phyloP scores from a whole-genome alignment of 108 stramenopile species.

The Nitzschia palea region DNA sequence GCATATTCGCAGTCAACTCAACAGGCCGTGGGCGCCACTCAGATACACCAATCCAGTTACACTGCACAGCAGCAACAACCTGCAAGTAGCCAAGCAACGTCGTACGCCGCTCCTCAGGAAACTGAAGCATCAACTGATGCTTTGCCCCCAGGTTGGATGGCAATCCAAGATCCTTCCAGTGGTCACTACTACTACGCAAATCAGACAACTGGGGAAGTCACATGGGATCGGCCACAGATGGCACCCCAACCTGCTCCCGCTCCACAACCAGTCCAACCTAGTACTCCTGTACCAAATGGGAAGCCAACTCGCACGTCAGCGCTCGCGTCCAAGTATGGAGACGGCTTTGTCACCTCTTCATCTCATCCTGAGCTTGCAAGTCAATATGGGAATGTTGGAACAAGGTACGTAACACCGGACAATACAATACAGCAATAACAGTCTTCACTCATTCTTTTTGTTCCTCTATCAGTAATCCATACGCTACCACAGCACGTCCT shows the following conservation, averaged over 20 bases:
- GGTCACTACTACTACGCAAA: slow-evolving; percentile 84
- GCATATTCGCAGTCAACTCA: slow-evolving; percentile 43
- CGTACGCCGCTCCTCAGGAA: slow-evolving; percentile 12
- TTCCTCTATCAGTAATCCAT: slow-evolving; percentile 65
- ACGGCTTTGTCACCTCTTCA: slow-evolving; percentile 87
- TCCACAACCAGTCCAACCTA: slow-evolving; percentile 23
- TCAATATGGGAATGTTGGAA: slow-evolving; percentile 90
- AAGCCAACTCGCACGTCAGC: neutral
- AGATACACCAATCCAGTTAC: too few species aligned
- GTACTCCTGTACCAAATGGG: slow-evolving; percentile 29
- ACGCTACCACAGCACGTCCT: slow-evolving; percentile 65
- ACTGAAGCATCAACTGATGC: slow-evolving; percentile 8
- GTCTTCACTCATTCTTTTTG: slow-evolving; percentile 1
- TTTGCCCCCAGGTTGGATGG: slow-evolving; percentile 80
- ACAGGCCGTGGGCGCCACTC: too few species aligned
- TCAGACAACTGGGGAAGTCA: slow-evolving; percentile 80
- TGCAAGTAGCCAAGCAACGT: neutral
- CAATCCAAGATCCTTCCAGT: slow-evolving; percentile 73
- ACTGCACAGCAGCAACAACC: neutral
- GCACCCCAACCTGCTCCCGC: slow-evolving; percentile 38
- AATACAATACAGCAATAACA: neutral
- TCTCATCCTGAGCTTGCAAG: slow-evolving; percentile 82
- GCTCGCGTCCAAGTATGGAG: slow-evolving; percentile 84
- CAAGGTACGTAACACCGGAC: slow-evolving; percentile 42
- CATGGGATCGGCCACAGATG: slow-evolving; percentile 77